Evolutionary conservation across 2,329 filamentous ascomycete genomes (phyloP).

Genomic region (Penicillium sp.): DNA sequence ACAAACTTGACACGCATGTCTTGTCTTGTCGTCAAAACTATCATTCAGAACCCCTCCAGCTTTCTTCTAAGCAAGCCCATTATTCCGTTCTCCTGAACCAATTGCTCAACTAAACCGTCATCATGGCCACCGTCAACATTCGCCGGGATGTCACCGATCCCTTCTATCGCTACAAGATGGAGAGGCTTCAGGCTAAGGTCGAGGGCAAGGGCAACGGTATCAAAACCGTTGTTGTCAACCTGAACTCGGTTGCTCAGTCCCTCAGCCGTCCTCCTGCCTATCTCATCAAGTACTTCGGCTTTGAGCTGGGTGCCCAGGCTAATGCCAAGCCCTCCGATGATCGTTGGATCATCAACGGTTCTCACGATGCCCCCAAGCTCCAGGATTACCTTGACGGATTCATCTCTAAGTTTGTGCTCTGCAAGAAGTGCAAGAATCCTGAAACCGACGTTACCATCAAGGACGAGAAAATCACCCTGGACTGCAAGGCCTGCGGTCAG

Average conservation of each 20-base stretch:
- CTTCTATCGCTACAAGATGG: constrained; percentile 99
- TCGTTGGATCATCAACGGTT: constrained; percentile 99
- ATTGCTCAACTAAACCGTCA: constrained; percentile 49
- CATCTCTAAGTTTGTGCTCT: constrained; percentile 97
- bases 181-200: constrained; percentile 96
- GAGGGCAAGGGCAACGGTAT: constrained; percentile 99
- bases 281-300: constrained; percentile 99
- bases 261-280: constrained; percentile 89
- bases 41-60: constrained; percentile 46
- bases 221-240: constrained; percentile 97
- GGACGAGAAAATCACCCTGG: constrained; percentile 84
- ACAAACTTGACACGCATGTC: constrained; percentile 56
- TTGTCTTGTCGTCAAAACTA: constrained; percentile 50
- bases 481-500: constrained; percentile 98
- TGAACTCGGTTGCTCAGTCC: constrained; percentile 88
- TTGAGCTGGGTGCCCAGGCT: constrained; percentile 97
- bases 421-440: constrained; percentile 99
- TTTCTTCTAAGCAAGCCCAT: constrained; percentile 30
- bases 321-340: constrained; percentile 97
- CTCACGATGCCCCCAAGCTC: constrained; percentile 90
- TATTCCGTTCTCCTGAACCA: constrained; percentile 33
- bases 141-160: constrained; percentile 96
- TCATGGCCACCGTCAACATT: constrained; percentile 97
- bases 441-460: constrained; percentile 97
- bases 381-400: constrained; percentile 98